Conservation (phyloP, 2,329 filamentous ascomycete genomes). For the Nothophaeocryptopus gaeumannii region DNA sequence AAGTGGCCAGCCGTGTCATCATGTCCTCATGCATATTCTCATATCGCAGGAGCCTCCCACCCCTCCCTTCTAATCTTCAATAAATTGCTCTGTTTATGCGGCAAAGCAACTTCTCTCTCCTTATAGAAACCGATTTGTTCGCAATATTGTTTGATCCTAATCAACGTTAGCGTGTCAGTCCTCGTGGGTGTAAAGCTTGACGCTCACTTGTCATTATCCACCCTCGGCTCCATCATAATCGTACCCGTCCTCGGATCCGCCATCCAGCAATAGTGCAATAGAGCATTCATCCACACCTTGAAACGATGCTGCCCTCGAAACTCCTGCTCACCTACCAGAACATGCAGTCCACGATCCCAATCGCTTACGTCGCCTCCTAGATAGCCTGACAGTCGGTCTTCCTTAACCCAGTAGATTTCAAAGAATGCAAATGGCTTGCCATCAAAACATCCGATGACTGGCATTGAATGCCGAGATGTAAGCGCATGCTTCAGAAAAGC, state of each 20-base stretch:
- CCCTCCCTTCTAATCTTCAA: slow-evolving; percentile 75
- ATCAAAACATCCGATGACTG: slow-evolving; percentile 89
- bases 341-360: slow-evolving; percentile 85
- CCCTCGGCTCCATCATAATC: slow-evolving; percentile 80
- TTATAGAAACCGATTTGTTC: slow-evolving; percentile 76
- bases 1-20: neutral
- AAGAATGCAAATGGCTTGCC: slow-evolving; percentile 95
- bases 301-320: slow-evolving; percentile 77
- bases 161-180: slow-evolving; percentile 4
- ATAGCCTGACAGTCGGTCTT: slow-evolving; percentile 73
- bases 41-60: slow-evolving; percentile 65
- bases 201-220: slow-evolving; percentile 80
- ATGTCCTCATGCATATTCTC: slow-evolving; percentile 4
- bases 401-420: slow-evolving; percentile 97
- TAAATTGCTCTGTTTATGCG: slow-evolving; percentile 88
- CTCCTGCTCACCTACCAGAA: slow-evolving; percentile 88
- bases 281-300: slow-evolving; percentile 73
- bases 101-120: slow-evolving; percentile 80
- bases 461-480: slow-evolving; percentile 72
- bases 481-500: slow-evolving; percentile 67
- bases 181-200: neutral
- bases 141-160: slow-evolving; percentile 68
- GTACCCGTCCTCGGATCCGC: slow-evolving; percentile 77
- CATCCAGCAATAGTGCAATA: slow-evolving; percentile 83
- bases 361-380: slow-evolving; percentile 68